Evolutionary conservation across 371 early-diverging fungal species (phyloP), one percentile per base, ranked within the genome.

Genomic region (Mucor racemosus): DNA sequence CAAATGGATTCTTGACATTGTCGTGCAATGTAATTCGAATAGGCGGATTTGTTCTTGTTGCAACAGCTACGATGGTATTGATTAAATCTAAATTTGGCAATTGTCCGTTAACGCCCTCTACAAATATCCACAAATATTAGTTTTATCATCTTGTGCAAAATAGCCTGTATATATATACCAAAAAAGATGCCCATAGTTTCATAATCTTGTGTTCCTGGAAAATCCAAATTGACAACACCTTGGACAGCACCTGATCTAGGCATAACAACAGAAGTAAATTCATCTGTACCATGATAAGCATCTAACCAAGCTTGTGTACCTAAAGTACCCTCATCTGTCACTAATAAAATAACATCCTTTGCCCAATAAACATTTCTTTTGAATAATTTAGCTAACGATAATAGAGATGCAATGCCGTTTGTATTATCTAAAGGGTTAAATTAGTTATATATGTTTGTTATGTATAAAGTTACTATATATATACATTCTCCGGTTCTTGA

Each of bases 81-180:
- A 97, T 86, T 62, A 96, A 77, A 73, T 98, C 99, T 34, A 95
- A 82, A 74, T 98, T 98, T 13, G 97, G 93, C 60, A 96, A 84
- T 69, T 94, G 96, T 5, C 99, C 98, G 76, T 94, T 94, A 44
- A 94, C 86, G 1, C 98, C 97, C 82, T 92, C 95, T 90, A 80
- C n/a, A 17, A 31, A 35, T 26, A 26, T 26, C 1, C 26, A 26
- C 26, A 26, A 26, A 26, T 26, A 26, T 26, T 26, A 26, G 26
- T 26, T 26, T 26, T 26, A 26, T 26, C 26, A 26, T 26, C 3
- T 26, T 26, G 1, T 26, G 3, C 26, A 26, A 26, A 26, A 26
- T 26, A n/a, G n/a, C 26, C 1, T 1, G 3, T 26, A 3, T 26
- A 26, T 26, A 26, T 26, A 26, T 84, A 92, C 94, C 94, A 72